Base-by-base conservation (phyloP, 2,329 filamentous ascomycete genomes). In the Colletotrichum tofieldiae region DNA sequence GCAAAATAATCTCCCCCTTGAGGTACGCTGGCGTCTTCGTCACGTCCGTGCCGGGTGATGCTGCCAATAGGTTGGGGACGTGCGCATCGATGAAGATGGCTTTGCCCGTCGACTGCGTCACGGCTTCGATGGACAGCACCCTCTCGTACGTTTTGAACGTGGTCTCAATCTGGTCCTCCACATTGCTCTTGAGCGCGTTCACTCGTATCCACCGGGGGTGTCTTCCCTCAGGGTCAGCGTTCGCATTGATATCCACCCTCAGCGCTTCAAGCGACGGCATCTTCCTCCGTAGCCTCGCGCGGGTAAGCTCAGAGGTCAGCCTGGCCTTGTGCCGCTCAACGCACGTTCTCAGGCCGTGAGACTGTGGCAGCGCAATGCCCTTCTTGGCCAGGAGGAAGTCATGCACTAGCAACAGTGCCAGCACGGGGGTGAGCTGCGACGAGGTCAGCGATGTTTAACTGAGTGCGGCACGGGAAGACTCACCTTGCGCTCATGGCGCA, bases 201-300 rank as follows among this genome's bases (percentile, higher is more conserved):
- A 98, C 87, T 2, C 96, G 91, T 51, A 98, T 90, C 96, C 96
- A 99, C 65, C 96, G 91, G n/a, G 95, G 95, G 78, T 96, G 93
- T 51, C 84, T 83, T 43, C 87, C 83, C 73, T 88, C 84, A 35
- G 86, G 84, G 7, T 87, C 83, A 9, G 84, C 84, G 26, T 86
- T 85, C 41, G 84, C 80, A 70, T 90, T 86, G 64, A 94, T 83
- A 69, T 89, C 84, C 35, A 86, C 84, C 54, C 87, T 88, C 65
- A 98, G 86, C 0, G 88, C 88, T 3, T 93, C 91, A 1, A 97
- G 74, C 0, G 93, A 91, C 0, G 91, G 84, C 65, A 92, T 91
- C 51, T 92, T 93, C 66, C 93, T 88, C 9, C 92, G 88, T 69
- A 99, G 84, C 32, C 95, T 90, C 3, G 92, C 90, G 75, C 94